Conservation (phyloP, 257 asterid genomes). For the Cynanchum wilfordii region DNA sequence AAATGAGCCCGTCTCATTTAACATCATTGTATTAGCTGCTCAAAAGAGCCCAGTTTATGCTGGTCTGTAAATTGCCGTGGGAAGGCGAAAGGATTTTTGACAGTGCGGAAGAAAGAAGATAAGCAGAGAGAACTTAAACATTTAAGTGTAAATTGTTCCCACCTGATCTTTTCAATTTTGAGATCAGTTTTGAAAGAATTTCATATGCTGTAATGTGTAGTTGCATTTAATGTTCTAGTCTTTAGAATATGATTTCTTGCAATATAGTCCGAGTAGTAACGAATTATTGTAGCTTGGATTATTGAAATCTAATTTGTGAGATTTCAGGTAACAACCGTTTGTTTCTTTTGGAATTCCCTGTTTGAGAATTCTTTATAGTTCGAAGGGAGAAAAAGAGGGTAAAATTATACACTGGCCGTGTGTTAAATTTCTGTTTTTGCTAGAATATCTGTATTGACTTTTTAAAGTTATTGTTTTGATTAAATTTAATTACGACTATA, state of each 20-base stretch:
- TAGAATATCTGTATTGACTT: no score
- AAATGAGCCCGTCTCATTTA: background rate
- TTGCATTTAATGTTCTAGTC: background rate
- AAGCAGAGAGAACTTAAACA: background rate
- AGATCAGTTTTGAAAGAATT: background rate
- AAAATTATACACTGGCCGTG: no score
- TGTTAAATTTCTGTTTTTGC: no score
- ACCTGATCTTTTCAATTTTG: conserved; percentile 8
- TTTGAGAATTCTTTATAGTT: background rate
- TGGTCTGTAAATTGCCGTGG: background rate
- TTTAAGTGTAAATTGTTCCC: background rate
- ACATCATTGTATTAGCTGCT: background rate
- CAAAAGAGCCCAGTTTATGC: background rate
- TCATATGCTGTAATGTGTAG: conserved; percentile 3
- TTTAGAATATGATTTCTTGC: background rate
- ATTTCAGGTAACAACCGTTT: background rate
- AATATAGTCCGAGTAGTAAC: background rate
- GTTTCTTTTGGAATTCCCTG: no score
- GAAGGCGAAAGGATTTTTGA: conserved; percentile 4
- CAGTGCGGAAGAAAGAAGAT: conserved; percentile 11
- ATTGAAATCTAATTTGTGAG: background rate
- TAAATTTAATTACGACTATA: no score
- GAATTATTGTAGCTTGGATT: background rate
- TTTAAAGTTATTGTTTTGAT: no score
- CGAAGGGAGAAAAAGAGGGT: background rate